A percentile compares a stretch with the other conserved stretches of the same genome.
Evolutionary conservation across 768 basidiomycete species (phyloP).

Genomic region (Termitomyces sp.): DNA sequence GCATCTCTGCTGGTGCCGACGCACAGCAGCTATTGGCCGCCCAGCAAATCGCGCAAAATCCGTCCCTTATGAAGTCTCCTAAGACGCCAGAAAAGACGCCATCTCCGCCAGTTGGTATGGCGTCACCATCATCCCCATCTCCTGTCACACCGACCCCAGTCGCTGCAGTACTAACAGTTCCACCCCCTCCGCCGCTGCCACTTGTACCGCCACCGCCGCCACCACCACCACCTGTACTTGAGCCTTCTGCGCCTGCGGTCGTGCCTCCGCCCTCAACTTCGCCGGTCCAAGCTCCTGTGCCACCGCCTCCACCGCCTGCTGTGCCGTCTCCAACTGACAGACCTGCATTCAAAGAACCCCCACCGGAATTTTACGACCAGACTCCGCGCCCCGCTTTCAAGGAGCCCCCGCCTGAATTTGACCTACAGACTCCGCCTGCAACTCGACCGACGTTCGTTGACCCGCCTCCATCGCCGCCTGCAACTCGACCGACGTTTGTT

Average conservation of each 20-base stretch:
- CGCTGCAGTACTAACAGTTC: background rate
- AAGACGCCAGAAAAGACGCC: conserved; percentile 28
- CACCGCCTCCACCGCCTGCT: conserved; percentile 19
- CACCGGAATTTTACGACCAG: conserved; percentile 41
- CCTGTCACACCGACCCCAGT: conserved; percentile 12
- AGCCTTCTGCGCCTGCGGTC: conserved; percentile 18
- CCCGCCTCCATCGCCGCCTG: conserved; percentile 29
- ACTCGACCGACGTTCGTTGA: conserved; percentile 38
- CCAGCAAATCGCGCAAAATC: conserved; percentile 59
- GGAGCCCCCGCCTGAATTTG: conserved; percentile 58
- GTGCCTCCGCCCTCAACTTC: conserved; percentile 23
- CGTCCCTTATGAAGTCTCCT: conserved; percentile 31
- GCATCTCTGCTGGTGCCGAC: conserved; percentile 68
- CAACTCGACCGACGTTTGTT: conserved; percentile 36
- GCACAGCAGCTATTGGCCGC: conserved; percentile 66
- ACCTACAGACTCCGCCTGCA: conserved; percentile 29
- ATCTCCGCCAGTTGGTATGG: conserved; percentile 19
- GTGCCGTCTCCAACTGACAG: conserved; percentile 18
- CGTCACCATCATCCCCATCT: conserved; percentile 15
- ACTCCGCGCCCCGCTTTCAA: conserved; percentile 47
- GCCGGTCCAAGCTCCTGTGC: conserved; percentile 19
- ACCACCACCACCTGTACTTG: conserved; percentile 13
- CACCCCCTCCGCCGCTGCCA: conserved; percentile 10
- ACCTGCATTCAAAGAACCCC: conserved; percentile 53
- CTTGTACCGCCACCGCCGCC: conserved; percentile 17